Base-by-base conservation (phyloP, 2,329 filamentous ascomycete genomes). In the Beauveria varroae region DNA sequence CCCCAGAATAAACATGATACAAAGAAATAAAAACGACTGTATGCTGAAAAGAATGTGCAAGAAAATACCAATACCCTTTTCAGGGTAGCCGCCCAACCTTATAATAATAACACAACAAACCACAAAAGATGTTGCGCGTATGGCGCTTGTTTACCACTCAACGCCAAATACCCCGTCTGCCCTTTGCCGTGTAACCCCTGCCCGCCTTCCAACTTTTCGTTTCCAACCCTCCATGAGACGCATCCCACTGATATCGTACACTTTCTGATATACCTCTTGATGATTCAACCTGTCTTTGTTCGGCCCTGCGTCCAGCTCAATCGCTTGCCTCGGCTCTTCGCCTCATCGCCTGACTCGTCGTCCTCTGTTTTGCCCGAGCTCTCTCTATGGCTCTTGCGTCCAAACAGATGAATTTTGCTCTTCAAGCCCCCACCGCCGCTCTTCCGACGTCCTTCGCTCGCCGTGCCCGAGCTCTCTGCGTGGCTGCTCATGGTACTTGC, bases 341-440 rank as follows among this genome's bases (percentile, higher is more conserved):
- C 64, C 18, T 64, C 64, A 22, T 68, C 68, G n/a, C 69, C 67
- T 5, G 65, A 65, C 28, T 62, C 66, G 2, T 67, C 69, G 14
- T 67, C 67, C 10, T 65, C 64, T 5, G 50, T 61, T 5, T 59
- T 57, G 37, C 46, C 66, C 62, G 57, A 63, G 47, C 61, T 66
- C 49, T 71, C 68, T 10, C 67, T 66, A 26, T 67, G 65, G 46
- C 65, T 67, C 66, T 66, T 69, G 47, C 69, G 69, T 1, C 73
- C 72, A 30, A 76, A 66, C 18, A 73, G 72, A 49, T 67, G 72
- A 18, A 76, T 66, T 63, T 70, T 74, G 53, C 75, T 73, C 56
- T 74, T 70, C 16, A 76, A 63, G 5, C 71, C 72, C 30, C 66
- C 67, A 20, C 67, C 67, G 24, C 69, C 69, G 37, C 59, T 68